Evolutionary conservation across 1,139 yeast genomes (phyloP).

Genomic region (Diutina pseudorugosa): DNA sequence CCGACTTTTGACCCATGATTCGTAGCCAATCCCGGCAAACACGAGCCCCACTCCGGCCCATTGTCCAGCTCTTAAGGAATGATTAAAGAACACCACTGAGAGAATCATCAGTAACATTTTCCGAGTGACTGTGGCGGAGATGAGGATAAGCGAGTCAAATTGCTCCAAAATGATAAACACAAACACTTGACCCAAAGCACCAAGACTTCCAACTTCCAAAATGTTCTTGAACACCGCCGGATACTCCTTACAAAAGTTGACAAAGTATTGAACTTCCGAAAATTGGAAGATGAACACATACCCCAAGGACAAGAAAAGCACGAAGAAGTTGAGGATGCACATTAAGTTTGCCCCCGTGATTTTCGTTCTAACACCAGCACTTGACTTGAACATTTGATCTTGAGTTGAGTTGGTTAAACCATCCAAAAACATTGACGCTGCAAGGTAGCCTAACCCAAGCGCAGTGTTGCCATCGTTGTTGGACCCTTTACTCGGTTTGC

Average conservation of each 20-base stretch:
- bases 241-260: constrained; percentile 28
- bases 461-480: constrained; percentile 29
- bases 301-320: constrained; percentile 24
- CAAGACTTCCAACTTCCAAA: constrained; percentile 58
- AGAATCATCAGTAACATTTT: constrained; percentile 92
- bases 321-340: constrained; percentile 64
- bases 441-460: constrained; percentile 50
- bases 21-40: constrained; percentile 69
- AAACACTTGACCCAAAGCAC: constrained; percentile 87
- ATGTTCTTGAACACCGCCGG: constrained; percentile 44
- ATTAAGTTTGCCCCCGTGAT: constrained; percentile 74
- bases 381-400: constrained; percentile 58
- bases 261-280: constrained; percentile 38
- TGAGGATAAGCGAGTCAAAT: constrained; percentile 74
- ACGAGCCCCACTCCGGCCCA: constrained; percentile 74
- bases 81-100: constrained; percentile 80
- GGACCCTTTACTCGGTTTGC: constrained; percentile 11
- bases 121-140: constrained; percentile 91
- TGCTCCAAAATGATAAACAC: constrained; percentile 74
- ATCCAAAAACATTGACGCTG: constrained; percentile 62
- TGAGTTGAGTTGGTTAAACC: constrained; percentile 92
- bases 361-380: constrained; percentile 7
- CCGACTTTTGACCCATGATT: constrained; percentile 28
- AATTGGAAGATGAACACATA: constrained; percentile 32
- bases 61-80: constrained; percentile 47